Percentiles rank a stretch among this genome's conserved stretches.
Evolutionary conservation across 768 basidiomycete species (phyloP).

Genomic region (Boletus reticulatus): DNA sequence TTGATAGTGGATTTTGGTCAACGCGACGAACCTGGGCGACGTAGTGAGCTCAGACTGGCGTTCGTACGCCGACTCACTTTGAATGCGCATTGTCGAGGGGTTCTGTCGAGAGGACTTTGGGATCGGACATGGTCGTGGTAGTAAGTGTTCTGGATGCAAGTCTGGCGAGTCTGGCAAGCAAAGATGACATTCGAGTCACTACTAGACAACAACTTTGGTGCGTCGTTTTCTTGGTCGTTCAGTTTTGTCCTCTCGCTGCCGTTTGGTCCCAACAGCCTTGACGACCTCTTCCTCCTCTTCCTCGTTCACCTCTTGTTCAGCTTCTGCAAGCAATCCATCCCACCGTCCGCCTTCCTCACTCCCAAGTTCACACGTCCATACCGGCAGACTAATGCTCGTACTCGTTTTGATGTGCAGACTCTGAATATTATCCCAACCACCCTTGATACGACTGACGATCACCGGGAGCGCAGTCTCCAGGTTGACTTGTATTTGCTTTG

Average conservation of each 20-base stretch:
- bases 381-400: constrained; percentile 78
- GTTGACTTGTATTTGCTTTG: constrained; percentile 76
- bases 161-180: constrained; percentile 8
- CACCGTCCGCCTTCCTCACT: constrained; percentile 36
- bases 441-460: constrained; percentile 66
- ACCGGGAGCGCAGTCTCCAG: constrained; percentile 75
- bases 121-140: constrained; percentile 31
- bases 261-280: constrained; percentile 7
- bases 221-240: constrained; percentile 20
- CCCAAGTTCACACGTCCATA: constrained; percentile 83
- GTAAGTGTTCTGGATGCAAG: not conserved
- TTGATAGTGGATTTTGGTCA: constrained; percentile 78
- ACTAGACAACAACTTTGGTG: not conserved
- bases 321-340: constrained; percentile 24
- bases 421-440: constrained; percentile 90
- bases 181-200: not conserved
- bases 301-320: not conserved
- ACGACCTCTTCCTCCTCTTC: not conserved
- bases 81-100: constrained; percentile 56
- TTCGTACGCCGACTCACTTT: constrained; percentile 39
- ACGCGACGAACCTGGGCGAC: constrained; percentile 69
- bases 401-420: constrained; percentile 89
- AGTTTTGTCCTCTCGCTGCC: constrained; percentile 3
- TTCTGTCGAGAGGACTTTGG: constrained; percentile 52
- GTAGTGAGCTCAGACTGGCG: not conserved